phyloP scores from a whole-genome alignment of 106 monocot species.

The Agapanthus africanus region DNA sequence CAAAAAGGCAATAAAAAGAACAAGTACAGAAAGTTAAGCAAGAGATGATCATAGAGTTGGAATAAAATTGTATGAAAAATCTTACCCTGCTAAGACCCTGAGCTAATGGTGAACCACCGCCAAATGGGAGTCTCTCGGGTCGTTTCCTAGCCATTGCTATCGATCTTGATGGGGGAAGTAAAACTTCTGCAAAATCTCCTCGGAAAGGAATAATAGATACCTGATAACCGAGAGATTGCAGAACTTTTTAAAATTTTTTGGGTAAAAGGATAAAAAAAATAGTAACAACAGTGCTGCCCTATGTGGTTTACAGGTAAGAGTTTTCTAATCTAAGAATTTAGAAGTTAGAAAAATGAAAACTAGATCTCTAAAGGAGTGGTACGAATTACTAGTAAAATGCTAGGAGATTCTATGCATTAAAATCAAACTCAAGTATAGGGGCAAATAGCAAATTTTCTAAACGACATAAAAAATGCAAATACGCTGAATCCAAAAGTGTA shows the following conservation, averaged over 20 bases:
- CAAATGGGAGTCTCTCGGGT: constrained; percentile 95
- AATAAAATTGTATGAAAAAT: not conserved
- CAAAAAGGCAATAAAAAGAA: not conserved
- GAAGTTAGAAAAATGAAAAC: not conserved
- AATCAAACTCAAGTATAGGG: not conserved
- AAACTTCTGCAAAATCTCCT: constrained; percentile 97
- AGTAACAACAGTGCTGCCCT: not conserved
- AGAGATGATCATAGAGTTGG: constrained; percentile 11
- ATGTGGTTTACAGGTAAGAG: not conserved
- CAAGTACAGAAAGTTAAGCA: too few species aligned
- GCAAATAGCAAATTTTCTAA: not conserved
- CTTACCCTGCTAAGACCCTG: constrained; percentile 95
- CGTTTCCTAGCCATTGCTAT: constrained; percentile 98
- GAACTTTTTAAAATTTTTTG: not conserved
- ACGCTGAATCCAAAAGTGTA: not conserved
- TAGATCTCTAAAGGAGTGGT: not conserved
- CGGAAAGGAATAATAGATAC: constrained; percentile 97
- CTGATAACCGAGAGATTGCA: constrained; percentile 25
- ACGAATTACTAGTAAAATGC: not conserved
- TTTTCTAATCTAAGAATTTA: not conserved
- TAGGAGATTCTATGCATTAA: not conserved
- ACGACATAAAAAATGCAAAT: not conserved
- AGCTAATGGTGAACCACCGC: constrained; percentile 98
- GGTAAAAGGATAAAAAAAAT: too few species aligned
- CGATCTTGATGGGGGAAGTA: constrained; percentile 95